Percentiles rank a stretch among this genome's conserved stretches.
Conservation (phyloP, 2,329 filamentous ascomycete genomes). For the Onygenales sp. region DNA sequence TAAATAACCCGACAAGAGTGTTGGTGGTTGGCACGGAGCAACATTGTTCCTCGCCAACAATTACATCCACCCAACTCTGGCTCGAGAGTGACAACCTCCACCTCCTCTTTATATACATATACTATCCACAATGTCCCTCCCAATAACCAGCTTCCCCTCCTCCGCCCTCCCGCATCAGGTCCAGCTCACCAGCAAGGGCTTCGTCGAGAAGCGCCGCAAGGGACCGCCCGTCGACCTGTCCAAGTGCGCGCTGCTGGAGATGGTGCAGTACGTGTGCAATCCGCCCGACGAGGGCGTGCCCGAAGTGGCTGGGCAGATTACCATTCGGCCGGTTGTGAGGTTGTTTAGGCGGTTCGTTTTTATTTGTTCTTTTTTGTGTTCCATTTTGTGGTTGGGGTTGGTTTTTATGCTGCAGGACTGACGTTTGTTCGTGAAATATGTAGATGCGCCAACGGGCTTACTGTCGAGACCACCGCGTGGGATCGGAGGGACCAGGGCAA, state of each 20-base stretch:
- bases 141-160: constrained; percentile 44
- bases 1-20: too few relatives aligned
- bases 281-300: constrained; percentile 36
- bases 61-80: not conserved
- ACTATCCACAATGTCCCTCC: constrained; percentile 44
- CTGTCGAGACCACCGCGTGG: constrained; percentile 54
- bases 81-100: too few relatives aligned
- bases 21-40: too few relatives aligned
- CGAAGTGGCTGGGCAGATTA: constrained; percentile 32
- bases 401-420: constrained; percentile 2
- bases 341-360: constrained; percentile 45
- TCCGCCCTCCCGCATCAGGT: constrained; percentile 42
- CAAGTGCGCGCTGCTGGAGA: constrained; percentile 48
- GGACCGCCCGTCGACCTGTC: constrained; percentile 40
- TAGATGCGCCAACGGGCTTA: constrained; percentile 44
- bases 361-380: too few relatives aligned
- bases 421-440: too few relatives aligned
- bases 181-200: constrained; percentile 36
- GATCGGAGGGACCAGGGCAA: constrained; percentile 24
- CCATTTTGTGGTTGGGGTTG: constrained; percentile 1
- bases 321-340: constrained; percentile 48
- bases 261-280: constrained; percentile 56
- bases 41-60: too few relatives aligned
- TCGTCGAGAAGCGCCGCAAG: constrained; percentile 44
- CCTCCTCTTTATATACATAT: not conserved